phyloP scores from a whole-genome alignment of 2,329 filamentous ascomycete genomes.

The Lachnellula subtilissima region DNA sequence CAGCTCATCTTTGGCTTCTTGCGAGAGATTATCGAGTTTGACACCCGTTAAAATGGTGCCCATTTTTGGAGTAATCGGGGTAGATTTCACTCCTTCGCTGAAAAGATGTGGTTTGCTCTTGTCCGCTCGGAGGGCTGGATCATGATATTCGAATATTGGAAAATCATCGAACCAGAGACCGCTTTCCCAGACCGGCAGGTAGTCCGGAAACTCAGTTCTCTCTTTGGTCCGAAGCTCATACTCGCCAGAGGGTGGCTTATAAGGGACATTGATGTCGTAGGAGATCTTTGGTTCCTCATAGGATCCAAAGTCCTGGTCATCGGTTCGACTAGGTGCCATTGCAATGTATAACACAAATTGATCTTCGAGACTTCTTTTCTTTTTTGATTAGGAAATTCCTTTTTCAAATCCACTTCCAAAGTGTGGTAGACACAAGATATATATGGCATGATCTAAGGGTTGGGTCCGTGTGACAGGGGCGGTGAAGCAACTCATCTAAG shows the following conservation, averaged over 20 bases:
- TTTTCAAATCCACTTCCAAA: background rate
- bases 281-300: conserved; percentile 18
- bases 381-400: no score
- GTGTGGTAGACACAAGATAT: background rate
- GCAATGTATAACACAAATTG: background rate
- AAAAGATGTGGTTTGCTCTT: conserved; percentile 57
- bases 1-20: conserved; percentile 38
- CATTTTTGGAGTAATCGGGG: conserved; percentile 45
- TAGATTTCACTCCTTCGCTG: conserved; percentile 56
- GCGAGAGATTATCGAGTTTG: conserved; percentile 35
- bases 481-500: background rate
- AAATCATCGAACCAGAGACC: conserved; percentile 41
- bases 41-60: conserved; percentile 38
- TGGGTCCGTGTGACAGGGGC: background rate
- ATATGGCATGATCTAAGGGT: background rate
- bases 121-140: conserved; percentile 51
- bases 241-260: conserved; percentile 37
- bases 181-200: conserved; percentile 43
- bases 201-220: conserved; percentile 38
- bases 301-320: conserved; percentile 12
- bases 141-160: conserved; percentile 39
- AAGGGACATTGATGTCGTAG: conserved; percentile 46
- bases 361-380: no score
- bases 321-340: conserved; percentile 23
- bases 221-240: conserved; percentile 33